phyloP scores from a whole-genome alignment of 371 early-diverging fungal species.

The Rhizomucor pusillus region DNA sequence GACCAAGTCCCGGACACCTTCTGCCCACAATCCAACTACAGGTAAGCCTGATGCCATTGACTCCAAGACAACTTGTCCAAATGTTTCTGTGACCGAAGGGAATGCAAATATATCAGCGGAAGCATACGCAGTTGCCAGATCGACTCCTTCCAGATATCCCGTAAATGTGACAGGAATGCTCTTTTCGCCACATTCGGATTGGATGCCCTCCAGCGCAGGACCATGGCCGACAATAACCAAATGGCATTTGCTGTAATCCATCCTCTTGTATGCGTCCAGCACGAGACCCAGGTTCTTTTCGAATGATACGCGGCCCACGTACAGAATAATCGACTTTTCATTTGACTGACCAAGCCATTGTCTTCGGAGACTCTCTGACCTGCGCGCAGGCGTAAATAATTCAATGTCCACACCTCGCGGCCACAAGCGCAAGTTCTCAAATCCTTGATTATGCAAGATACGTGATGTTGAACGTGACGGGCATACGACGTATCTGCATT shows the following conservation, averaged over 20 bases:
- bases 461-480: conserved; percentile 37
- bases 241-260: conserved; percentile 43
- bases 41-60: conserved; percentile 48
- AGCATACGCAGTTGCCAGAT: conserved; percentile 39
- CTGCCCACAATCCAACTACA: conserved; percentile 39
- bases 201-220: conserved; percentile 39
- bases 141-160: conserved; percentile 38
- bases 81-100: conserved; percentile 46
- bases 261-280: conserved; percentile 34
- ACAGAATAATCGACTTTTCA: conserved; percentile 31
- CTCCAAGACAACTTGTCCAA: conserved; percentile 51
- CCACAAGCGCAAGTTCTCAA: conserved; percentile 36
- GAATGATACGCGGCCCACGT: conserved; percentile 45
- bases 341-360: conserved; percentile 25
- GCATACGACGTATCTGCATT: conserved; percentile 34
- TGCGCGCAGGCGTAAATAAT: conserved; percentile 28
- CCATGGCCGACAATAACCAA: conserved; percentile 53
- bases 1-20: conserved; percentile 46
- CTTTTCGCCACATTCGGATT: conserved; percentile 13
- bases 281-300: conserved; percentile 48
- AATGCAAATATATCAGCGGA: conserved; percentile 53
- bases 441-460: conserved; percentile 29
- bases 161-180: conserved; percentile 43
- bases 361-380: conserved; percentile 22
- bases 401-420: conserved; percentile 43